phyloP scores from a whole-genome alignment of 305 asterid species.

The Fraxinus dipetala region DNA sequence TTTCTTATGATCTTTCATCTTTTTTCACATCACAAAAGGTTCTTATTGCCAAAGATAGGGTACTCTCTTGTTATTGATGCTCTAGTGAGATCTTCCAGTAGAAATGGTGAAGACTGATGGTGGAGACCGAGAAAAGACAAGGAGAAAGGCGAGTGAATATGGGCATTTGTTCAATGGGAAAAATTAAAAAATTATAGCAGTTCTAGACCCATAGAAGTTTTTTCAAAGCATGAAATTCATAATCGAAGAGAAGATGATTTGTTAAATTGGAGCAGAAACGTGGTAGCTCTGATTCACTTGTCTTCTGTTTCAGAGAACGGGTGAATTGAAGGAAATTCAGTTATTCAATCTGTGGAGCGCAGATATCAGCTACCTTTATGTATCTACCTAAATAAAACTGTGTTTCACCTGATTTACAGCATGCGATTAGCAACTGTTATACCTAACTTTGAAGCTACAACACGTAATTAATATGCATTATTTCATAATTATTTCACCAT shows the following conservation, averaged over 20 bases:
- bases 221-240: not conserved
- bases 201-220: not conserved
- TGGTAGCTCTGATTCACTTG: not conserved
- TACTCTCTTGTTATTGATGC: not conserved
- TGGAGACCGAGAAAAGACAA: not conserved
- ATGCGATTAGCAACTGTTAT: not conserved
- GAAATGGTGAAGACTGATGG: not conserved
- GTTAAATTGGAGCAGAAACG: not conserved
- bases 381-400: not conserved
- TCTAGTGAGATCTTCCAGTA: not conserved
- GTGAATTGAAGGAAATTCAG: not conserved
- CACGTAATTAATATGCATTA: not conserved
- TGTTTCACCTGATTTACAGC: slow-evolving; percentile 1
- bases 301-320: not conserved
- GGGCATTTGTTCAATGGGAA: not conserved
- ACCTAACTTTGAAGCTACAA: not conserved
- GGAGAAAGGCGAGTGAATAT: not conserved
- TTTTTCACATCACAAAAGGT: not conserved
- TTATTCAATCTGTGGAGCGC: not conserved
- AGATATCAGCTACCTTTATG: not conserved
- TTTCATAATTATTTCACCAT: not conserved
- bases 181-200: not conserved
- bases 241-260: not conserved
- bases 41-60: not conserved
- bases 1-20: not conserved